Evolutionary conservation across 306 rosid genomes (phyloP).

Genomic region (Senna tora): DNA sequence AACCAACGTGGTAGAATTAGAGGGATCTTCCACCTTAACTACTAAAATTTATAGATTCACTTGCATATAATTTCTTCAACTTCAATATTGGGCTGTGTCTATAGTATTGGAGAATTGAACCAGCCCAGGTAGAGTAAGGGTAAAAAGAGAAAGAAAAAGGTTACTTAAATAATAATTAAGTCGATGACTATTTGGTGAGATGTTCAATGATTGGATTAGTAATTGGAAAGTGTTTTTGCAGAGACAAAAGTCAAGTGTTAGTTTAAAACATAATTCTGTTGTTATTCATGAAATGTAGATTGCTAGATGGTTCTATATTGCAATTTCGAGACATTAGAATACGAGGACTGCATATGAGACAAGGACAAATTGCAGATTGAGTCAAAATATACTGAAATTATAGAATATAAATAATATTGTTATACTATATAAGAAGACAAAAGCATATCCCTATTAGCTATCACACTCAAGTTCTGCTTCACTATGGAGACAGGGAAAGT

Average conservation of each 20-base stretch:
- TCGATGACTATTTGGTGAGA: not conserved
- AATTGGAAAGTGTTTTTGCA: not conserved
- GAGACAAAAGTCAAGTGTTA: not conserved
- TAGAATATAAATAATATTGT: not conserved
- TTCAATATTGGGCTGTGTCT: too few species aligned
- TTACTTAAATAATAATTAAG: not conserved
- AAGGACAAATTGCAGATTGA: too few species aligned
- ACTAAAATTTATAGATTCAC: too few species aligned
- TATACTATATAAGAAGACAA: conserved; percentile 29
- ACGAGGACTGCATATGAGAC: too few species aligned
- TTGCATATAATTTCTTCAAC: too few species aligned
- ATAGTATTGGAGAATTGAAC: too few species aligned
- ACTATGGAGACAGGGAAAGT: conserved; percentile 49
- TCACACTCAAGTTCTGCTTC: conserved; percentile 37
- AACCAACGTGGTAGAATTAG: too few species aligned
- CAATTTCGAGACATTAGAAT: too few species aligned
- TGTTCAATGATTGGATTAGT: not conserved
- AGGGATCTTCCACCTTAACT: too few species aligned
- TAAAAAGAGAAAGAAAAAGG: not conserved
- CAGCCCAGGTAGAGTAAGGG: not conserved
- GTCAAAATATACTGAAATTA: conserved; percentile 35
- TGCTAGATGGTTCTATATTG: not conserved
- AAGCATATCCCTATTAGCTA: conserved; percentile 29
- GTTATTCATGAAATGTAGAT: not conserved
- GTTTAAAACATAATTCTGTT: conserved; percentile 1